These are phyloP conservation scores for Globisporangium abappressorium DNA, from an alignment of 352 stramenopile species.

Conservation along the genomic window DNA sequence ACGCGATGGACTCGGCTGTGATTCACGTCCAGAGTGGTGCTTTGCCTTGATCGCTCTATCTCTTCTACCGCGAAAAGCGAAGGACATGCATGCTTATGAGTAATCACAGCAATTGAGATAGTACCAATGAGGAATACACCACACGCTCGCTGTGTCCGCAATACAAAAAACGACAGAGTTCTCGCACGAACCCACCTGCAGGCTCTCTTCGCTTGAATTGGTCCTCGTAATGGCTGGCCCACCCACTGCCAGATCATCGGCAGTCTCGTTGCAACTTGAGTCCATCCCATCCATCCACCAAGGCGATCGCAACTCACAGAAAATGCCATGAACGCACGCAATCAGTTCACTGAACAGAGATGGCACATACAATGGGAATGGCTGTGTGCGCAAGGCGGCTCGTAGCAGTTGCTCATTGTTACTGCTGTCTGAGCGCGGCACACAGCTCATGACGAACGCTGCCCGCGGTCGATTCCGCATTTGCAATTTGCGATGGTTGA, in stretches of 20 bases:
- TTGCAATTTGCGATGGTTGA: neutral
- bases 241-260: too few species aligned
- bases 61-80: neutral
- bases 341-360: too few species aligned
- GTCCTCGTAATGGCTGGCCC: too few species aligned
- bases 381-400: too few species aligned
- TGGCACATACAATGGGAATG: too few species aligned
- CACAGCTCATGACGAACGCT: neutral
- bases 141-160: neutral
- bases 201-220: neutral
- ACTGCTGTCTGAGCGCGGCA: too few species aligned
- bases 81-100: neutral
- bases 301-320: too few species aligned
- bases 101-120: neutral
- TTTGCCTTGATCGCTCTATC: neutral
- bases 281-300: too few species aligned
- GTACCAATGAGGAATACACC: neutral
- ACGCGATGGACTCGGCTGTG: constrained; percentile 16
- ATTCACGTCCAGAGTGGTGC: constrained; percentile 10
- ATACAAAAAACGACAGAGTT: neutral
- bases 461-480: neutral
- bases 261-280: too few species aligned
- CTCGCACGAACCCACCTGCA: neutral
- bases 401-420: too few species aligned
- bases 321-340: too few species aligned